phyloP scores from a whole-genome alignment of 768 basidiomycete species.

The Hirschioporus abietinus region DNA sequence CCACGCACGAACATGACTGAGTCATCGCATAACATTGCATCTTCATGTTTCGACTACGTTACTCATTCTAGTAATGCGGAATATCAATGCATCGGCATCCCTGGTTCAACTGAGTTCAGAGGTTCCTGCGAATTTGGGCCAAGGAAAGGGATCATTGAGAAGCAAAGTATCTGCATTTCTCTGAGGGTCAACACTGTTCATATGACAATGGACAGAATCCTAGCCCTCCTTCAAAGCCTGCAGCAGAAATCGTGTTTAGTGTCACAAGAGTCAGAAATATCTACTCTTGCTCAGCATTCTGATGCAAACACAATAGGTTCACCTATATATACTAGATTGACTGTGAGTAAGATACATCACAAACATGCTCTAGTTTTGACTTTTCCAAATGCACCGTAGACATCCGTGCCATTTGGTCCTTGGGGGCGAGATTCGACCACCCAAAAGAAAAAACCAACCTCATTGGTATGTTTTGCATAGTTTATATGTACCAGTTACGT shows the following conservation, averaged over 20 bases:
- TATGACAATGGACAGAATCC: conserved; percentile 39
- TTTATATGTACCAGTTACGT: not conserved
- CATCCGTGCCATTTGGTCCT: not conserved
- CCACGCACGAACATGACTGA: not conserved
- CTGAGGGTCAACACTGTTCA: conserved; percentile 43
- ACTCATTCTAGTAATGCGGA: not conserved
- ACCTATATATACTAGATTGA: not conserved
- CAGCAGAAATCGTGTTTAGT: not conserved
- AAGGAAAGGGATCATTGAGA: conserved; percentile 45
- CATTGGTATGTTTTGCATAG: not conserved
- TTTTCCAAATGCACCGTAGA: not conserved
- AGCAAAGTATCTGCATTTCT: conserved; percentile 43
- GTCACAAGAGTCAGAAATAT: not conserved
- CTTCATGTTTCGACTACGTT: not conserved
- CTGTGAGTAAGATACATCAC: not conserved
- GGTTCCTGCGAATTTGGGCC: conserved; percentile 29
- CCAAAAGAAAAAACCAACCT: not conserved
- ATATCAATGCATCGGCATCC: conserved; percentile 40
- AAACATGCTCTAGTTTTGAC: not conserved
- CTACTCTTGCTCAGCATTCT: not conserved
- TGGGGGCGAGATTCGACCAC: not conserved
- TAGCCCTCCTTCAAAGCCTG: conserved; percentile 23
- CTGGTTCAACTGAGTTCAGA: conserved; percentile 37
- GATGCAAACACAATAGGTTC: not conserved
- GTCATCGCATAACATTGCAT: not conserved